Conservation (phyloP, 2,329 filamentous ascomycete species). For the Zymoseptoria crescenta region DNA sequence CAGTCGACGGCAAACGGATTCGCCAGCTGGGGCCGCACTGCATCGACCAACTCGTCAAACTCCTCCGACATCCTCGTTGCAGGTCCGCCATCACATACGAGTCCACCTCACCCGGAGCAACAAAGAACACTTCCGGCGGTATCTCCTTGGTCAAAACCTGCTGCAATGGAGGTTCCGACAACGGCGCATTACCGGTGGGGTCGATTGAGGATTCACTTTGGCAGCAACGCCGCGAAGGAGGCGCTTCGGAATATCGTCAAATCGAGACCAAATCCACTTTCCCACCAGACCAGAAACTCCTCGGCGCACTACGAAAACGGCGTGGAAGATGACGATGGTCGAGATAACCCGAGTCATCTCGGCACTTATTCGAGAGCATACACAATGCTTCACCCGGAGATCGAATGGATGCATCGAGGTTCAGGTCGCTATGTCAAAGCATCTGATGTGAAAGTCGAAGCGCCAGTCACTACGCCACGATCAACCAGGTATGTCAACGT, state of each 20-base stretch:
- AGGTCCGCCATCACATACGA: conserved; percentile 7
- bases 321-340: conserved; percentile 1
- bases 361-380: conserved; percentile 28
- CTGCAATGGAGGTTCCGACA: neutral
- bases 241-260: neutral
- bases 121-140: neutral
- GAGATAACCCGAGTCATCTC: conserved; percentile 23
- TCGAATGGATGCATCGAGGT: conserved; percentile 28
- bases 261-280: neutral
- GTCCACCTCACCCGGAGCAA: neutral
- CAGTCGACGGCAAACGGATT: neutral
- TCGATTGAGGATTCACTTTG: neutral
- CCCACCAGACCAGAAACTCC: neutral
- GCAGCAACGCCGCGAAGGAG: neutral
- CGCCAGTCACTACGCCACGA: conserved; percentile 4
- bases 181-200: neutral
- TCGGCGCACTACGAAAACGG: neutral
- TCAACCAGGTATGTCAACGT: conserved; percentile 12
- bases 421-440: conserved; percentile 28
- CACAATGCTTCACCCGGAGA: conserved; percentile 24
- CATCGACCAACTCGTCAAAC: conserved; percentile 16
- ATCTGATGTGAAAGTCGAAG: conserved; percentile 11
- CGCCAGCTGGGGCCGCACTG: conserved; percentile 5
- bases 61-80: conserved; percentile 24
- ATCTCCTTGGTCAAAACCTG: neutral